Evolutionary conservation across 371 early-diverging fungal species (phyloP).

Genomic region (Lichtheimia hyalospora): DNA sequence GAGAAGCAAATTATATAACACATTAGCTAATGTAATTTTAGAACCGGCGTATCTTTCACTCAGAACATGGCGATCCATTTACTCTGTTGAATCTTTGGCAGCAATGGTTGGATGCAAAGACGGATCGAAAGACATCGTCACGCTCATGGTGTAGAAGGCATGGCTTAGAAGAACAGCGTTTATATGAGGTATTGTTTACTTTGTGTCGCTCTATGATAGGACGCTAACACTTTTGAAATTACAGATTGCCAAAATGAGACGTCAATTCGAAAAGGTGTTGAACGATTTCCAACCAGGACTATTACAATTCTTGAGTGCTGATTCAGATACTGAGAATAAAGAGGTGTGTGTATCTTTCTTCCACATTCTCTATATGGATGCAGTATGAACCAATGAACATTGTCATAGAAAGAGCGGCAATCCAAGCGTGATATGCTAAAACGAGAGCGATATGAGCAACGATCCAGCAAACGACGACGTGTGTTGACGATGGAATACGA

Average conservation of each 20-base stretch:
- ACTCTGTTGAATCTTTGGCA: constrained; percentile 65
- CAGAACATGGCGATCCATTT: constrained; percentile 68
- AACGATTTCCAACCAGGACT: constrained; percentile 49
- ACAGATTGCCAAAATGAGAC: constrained; percentile 48
- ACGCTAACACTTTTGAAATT: background rate
- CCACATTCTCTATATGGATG: background rate
- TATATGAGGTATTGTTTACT: constrained; percentile 56
- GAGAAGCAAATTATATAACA: background rate
- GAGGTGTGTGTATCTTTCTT: background rate
- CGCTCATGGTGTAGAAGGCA: constrained; percentile 63
- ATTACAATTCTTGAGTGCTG: constrained; percentile 17
- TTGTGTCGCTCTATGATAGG: background rate
- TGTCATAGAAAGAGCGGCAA: constrained; percentile 1
- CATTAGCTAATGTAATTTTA: constrained; percentile 1
- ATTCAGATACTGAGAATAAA: constrained; percentile 11
- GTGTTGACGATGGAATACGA: constrained; percentile 21
- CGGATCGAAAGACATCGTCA: constrained; percentile 45
- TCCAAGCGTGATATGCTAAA: constrained; percentile 24
- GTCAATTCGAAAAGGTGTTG: constrained; percentile 49
- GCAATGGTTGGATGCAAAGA: constrained; percentile 63
- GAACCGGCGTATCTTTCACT: constrained; percentile 54
- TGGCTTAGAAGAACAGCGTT: constrained; percentile 67
- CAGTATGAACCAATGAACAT: background rate
- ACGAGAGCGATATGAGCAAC: constrained; percentile 34
- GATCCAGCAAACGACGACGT: constrained; percentile 27